A percentile compares a stretch with the other conserved stretches of the same genome.
phyloP scores from a whole-genome alignment of 2,329 filamentous ascomycete genomes.

The Dactylellina parvicollis region DNA sequence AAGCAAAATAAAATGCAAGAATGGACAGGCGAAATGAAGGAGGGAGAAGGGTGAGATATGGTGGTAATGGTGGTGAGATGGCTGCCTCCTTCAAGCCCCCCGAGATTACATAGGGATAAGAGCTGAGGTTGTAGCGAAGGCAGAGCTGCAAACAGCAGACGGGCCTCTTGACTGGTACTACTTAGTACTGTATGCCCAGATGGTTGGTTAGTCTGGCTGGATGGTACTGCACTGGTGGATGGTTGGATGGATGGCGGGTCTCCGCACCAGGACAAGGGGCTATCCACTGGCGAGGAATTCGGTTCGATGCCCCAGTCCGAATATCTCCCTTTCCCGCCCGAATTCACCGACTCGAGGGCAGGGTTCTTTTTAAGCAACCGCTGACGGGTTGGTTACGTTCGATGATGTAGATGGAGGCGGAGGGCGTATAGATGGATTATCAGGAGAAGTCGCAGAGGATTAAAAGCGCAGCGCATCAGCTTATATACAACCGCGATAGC shows the following conservation, averaged over 20 bases:
- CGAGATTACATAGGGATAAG: constrained; percentile 49
- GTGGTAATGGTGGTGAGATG: constrained; percentile 26
- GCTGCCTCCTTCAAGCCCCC: constrained; percentile 11
- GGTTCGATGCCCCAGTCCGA: constrained; percentile 45
- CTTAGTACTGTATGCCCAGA: too few species aligned
- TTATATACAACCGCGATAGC: background rate
- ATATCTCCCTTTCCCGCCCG: constrained; percentile 12
- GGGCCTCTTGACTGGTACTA: background rate
- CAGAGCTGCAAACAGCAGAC: constrained; percentile 37
- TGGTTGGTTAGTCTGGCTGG: constrained; percentile 15
- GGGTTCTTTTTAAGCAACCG: constrained; percentile 20
- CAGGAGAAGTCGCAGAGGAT: constrained; percentile 6
- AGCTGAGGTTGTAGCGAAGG: constrained; percentile 46
- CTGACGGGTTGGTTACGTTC: background rate
- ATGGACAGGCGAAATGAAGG: constrained; percentile 17
- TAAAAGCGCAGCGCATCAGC: too few species aligned
- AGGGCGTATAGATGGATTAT: background rate
- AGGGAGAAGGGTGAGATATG: constrained; percentile 28
- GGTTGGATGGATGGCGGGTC: too few species aligned
- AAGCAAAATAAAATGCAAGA: background rate
- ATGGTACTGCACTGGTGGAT: constrained; percentile 1
- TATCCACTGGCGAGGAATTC: constrained; percentile 44
- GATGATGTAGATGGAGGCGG: background rate
- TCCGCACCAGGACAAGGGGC: constrained; percentile 49
- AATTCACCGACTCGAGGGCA: constrained; percentile 32